Evolutionary conservation across 129 eudicot genomes (phyloP), one percentile per base, ranked within the genome.

Genomic region (Lactuca sativa): DNA sequence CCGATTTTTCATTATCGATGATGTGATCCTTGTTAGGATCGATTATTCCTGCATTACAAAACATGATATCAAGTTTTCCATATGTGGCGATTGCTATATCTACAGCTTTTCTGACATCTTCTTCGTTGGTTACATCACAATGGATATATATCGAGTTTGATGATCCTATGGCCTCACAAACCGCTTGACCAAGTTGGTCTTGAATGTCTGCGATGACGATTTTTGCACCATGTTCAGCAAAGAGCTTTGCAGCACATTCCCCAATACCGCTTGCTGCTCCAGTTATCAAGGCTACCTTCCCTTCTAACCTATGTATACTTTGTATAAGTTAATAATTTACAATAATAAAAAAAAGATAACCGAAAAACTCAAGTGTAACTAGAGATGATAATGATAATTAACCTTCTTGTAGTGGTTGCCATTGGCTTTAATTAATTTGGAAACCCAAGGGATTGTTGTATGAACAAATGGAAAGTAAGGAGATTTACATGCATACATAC

Each of bases 41-140:
- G 4, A 11, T 9, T 9, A 32, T 49, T 31, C 89, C 92, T 0
- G 92, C 89, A 1, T 86, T 86, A 73, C 62, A 72, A 72, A 81
- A 72, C 89, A 86, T 75, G 41, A 86, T 81, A 68, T 86, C 89
- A 0, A 86, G 84, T 62, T 86, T 83, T 16, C 92, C 92, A 15
- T 63, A 83, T 14, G 76, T 75, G 47, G 80, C 6, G 1, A 83
- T 70, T 3, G 88, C 49, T 32, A 31, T 68, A 66, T 86, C 84
- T 0, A 86, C 82, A 0, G 67, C 86, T 4, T 83, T 75, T 71
- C 30, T 59, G 0, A 86, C n/a, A 52, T 86, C 78, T 44, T 81
- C 79, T 51, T 86, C 92, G 3, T 76, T 31, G 0, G 86, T 78
- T 11, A 86, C 92, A 31, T 86, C 83, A 37, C 92, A 86, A 44